phyloP scores from a whole-genome alignment of 163 green algal genomes.

The Picocystis sp. region DNA sequence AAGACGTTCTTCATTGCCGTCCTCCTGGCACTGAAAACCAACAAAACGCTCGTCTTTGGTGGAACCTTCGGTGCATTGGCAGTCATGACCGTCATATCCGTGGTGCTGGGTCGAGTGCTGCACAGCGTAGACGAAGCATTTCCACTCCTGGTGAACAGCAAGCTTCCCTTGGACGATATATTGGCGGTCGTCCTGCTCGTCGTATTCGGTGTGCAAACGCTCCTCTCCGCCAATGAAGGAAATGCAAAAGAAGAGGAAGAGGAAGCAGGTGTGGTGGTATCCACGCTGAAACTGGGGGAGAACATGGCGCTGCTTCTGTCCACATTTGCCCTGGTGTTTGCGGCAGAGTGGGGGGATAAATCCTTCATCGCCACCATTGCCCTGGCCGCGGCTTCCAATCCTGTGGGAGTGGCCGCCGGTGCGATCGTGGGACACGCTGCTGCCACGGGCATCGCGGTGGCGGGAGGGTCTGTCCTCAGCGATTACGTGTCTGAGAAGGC shows the following conservation, averaged over 20 bases:
- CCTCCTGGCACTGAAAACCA: constrained; percentile 25
- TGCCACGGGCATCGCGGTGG: constrained; percentile 56
- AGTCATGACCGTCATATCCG: constrained; percentile 86
- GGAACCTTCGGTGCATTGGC: constrained; percentile 79
- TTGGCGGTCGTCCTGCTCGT: constrained; percentile 57
- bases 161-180: constrained; percentile 64
- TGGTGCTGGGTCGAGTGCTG: constrained; percentile 46
- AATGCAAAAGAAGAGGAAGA: constrained; percentile 1
- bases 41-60: constrained; percentile 43
- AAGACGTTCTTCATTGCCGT: constrained; percentile 99
- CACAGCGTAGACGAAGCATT: constrained; percentile 56
- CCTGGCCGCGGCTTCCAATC: constrained; percentile 57
- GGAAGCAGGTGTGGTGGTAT: neutral
- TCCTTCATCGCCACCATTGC: constrained; percentile 95
- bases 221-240: constrained; percentile 22
- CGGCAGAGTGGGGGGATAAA: constrained; percentile 96
- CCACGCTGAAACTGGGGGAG: neutral
- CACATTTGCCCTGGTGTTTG: constrained; percentile 91
- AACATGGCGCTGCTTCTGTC: constrained; percentile 33
- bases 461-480: constrained; percentile 37
- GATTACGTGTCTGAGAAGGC: constrained; percentile 53
- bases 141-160: constrained; percentile 12
- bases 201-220: constrained; percentile 68
- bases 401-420: constrained; percentile 30
- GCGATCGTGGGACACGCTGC: constrained; percentile 60